These are phyloP conservation scores for Rhizopogon vinicolor DNA, from an alignment of 768 basidiomycete species.

Conservation along the genomic window DNA sequence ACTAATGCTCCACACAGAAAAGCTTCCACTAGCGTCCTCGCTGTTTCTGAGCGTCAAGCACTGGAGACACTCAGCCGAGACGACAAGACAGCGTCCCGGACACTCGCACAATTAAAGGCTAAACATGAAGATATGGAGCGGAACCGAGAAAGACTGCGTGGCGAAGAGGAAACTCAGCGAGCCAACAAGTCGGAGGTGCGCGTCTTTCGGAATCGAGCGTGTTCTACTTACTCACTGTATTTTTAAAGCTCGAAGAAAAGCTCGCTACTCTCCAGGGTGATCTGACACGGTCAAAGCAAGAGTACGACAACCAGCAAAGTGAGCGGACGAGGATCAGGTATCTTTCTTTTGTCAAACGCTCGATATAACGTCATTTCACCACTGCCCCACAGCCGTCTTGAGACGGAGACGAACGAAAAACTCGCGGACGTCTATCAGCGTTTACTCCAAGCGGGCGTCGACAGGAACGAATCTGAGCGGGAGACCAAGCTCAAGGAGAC, in stretches of 20 bases:
- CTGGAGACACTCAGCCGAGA: conserved; percentile 80
- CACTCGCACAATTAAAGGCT: conserved; percentile 61
- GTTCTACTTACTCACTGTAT: background rate
- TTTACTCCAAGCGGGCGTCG: conserved; percentile 85
- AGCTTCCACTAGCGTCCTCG: conserved; percentile 70
- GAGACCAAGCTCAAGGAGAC: conserved; percentile 86
- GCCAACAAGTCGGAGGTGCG: conserved; percentile 58
- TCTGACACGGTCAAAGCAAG: conserved; percentile 61
- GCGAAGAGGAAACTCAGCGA: conserved; percentile 46
- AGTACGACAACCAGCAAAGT: conserved; percentile 80
- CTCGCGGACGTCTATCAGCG: conserved; percentile 77
- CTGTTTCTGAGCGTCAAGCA: conserved; percentile 83
- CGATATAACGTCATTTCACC: background rate
- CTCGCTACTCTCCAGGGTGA: conserved; percentile 53
- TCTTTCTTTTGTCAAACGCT: conserved; percentile 17
- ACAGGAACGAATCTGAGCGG: conserved; percentile 80
- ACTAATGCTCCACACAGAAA: conserved; percentile 47
- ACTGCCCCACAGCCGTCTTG: conserved; percentile 61
- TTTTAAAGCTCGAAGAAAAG: conserved; percentile 50
- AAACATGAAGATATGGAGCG: conserved; percentile 62
- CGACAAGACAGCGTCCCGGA: conserved; percentile 67
- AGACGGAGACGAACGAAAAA: conserved; percentile 90
- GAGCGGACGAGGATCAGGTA: conserved; percentile 80
- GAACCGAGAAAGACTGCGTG: conserved; percentile 49
- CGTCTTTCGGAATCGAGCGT: background rate